Evolutionary conservation across 1,284 basidiomycete genomes (phyloP).

Genomic region (Tausonia pullulans): DNA sequence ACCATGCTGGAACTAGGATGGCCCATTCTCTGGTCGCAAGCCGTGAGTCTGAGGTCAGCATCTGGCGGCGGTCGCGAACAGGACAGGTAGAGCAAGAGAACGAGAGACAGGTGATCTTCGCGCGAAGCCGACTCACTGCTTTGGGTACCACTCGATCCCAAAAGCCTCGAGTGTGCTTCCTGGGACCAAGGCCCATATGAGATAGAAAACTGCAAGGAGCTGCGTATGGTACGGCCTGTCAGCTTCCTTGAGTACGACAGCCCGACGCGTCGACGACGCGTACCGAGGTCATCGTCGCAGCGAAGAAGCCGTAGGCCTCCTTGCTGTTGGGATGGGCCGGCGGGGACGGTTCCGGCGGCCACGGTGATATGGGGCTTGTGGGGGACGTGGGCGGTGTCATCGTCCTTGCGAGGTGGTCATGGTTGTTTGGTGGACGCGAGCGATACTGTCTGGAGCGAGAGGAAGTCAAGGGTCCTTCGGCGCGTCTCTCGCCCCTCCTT

Average conservation of each 20-base stretch:
- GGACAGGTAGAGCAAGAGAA: background rate
- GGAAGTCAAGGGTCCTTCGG: too few species aligned
- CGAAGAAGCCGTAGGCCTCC: slow-evolving; percentile 75
- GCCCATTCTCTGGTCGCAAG: slow-evolving; percentile 56
- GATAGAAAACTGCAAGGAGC: slow-evolving; percentile 37
- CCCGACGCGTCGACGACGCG: background rate
- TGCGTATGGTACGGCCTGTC: background rate
- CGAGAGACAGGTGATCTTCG: background rate
- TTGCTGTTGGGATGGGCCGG: slow-evolving; percentile 8
- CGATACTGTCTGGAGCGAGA: too few species aligned
- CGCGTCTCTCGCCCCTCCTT: too few species aligned
- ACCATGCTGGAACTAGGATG: slow-evolving; percentile 62
- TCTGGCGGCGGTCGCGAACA: too few species aligned
- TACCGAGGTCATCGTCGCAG: slow-evolving; percentile 51
- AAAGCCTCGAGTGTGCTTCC: slow-evolving; percentile 45
- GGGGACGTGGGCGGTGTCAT: slow-evolving; percentile 39
- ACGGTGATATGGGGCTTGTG: slow-evolving; percentile 41
- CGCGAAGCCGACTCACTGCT: slow-evolving; percentile 41
- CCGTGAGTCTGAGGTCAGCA: too few species aligned
- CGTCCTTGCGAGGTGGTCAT: too few species aligned
- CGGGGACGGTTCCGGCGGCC: slow-evolving; percentile 42
- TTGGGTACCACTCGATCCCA: slow-evolving; percentile 73
- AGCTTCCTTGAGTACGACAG: slow-evolving; percentile 46
- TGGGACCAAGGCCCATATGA: slow-evolving; percentile 48
- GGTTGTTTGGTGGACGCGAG: too few species aligned